Percentiles rank a stretch among this genome's conserved stretches.
Evolutionary conservation across 2,329 filamentous ascomycete genomes (phyloP).

Genomic region (Arthrobotrys conoides): DNA sequence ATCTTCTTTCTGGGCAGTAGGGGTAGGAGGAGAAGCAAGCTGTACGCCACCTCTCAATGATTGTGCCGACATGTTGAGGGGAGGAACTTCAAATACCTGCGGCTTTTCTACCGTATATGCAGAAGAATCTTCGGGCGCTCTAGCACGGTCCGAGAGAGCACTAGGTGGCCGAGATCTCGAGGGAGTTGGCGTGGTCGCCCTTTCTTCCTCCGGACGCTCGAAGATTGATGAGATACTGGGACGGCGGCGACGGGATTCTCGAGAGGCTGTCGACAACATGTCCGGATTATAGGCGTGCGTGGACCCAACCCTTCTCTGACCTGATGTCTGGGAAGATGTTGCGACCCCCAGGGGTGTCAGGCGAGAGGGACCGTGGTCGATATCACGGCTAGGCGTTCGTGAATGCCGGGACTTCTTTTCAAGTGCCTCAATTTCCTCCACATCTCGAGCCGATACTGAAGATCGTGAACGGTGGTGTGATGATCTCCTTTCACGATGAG

Average conservation of each 20-base stretch:
- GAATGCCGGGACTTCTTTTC: constrained; percentile 52
- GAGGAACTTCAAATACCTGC: constrained; percentile 61
- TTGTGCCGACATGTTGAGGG: constrained; percentile 61
- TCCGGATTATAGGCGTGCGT: constrained; percentile 36
- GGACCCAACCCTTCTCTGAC: constrained; percentile 55
- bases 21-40: constrained; percentile 61
- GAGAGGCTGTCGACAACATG: constrained; percentile 41
- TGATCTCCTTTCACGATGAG: constrained; percentile 48
- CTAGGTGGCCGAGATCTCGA: constrained; percentile 42
- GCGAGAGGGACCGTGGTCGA: constrained; percentile 53
- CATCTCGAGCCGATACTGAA: constrained; percentile 49
- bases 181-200: constrained; percentile 47
- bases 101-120: constrained; percentile 59
- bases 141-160: constrained; percentile 49
- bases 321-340: constrained; percentile 56
- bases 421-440: constrained; percentile 32
- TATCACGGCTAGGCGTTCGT: constrained; percentile 45
- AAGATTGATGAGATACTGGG: constrained; percentile 56
- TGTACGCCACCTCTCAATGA: constrained; percentile 61
- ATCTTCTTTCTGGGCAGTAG: constrained; percentile 60
- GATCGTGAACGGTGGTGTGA: constrained; percentile 57
- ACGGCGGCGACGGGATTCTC: constrained; percentile 49
- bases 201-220: constrained; percentile 57
- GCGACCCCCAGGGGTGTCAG: constrained; percentile 56
- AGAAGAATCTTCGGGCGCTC: constrained; percentile 58